A percentile compares a stretch with the other conserved stretches of the same genome.
Conservation (phyloP, 805 yeast species). For the Myxozyma sirexii region DNA sequence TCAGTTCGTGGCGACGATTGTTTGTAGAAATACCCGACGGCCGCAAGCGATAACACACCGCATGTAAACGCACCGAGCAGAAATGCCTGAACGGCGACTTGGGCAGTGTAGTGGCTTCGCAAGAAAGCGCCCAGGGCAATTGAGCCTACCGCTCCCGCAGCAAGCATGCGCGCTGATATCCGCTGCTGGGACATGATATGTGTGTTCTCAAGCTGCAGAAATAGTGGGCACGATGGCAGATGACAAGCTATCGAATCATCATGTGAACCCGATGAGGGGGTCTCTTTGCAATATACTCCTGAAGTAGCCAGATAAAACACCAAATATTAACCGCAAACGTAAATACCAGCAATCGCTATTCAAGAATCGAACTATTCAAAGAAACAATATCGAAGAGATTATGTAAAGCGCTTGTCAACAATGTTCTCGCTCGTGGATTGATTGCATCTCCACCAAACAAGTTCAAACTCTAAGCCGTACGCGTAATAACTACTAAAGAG, state of each 20-base stretch:
- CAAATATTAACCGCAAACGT: not conserved
- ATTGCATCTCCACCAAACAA: not conserved
- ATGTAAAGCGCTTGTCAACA: too few species aligned
- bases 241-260: slow-evolving; percentile 12
- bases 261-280: not conserved
- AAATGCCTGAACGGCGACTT: slow-evolving; percentile 25
- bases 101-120: slow-evolving; percentile 25
- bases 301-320: not conserved
- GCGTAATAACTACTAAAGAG: not conserved
- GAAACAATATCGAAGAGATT: too few species aligned
- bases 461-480: not conserved
- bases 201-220: too few species aligned
- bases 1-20: slow-evolving; percentile 23
- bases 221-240: too few species aligned
- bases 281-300: not conserved
- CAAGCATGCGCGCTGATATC: not conserved
- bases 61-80: slow-evolving; percentile 18
- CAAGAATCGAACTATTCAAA: too few species aligned
- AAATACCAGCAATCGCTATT: too few species aligned
- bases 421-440: too few species aligned
- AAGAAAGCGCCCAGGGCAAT: slow-evolving; percentile 17
- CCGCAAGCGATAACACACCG: slow-evolving; percentile 26
- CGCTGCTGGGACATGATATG: not conserved
- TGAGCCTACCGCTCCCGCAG: slow-evolving; percentile 10
- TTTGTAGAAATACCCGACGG: slow-evolving; percentile 31